Base-by-base conservation (phyloP, 176 grass and related monocot genomes). In the Oryza officinalis region DNA sequence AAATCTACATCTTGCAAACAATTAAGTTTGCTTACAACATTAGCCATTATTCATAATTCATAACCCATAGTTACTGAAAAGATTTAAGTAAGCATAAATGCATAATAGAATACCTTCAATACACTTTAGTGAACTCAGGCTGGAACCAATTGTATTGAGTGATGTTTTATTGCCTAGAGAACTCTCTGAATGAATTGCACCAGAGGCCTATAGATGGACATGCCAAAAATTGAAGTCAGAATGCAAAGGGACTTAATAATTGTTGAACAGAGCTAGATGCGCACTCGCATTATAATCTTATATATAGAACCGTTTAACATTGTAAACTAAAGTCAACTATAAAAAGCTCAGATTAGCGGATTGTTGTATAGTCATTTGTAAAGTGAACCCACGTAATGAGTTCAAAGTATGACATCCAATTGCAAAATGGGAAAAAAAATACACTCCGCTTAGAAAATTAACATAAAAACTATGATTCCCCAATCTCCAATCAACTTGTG, bases 21-120 rank as follows among this genome's bases (percentile, higher is more conserved):
- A 46, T 31, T 8, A 85, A 27, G 13, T 65, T 57, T 71, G 2
- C 4, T 17, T 63, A 31, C 47, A n/a, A 41, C 3, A 68, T 73
- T 43, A 67, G 28, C 6, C 5, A 76, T 75, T 65, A 41, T 5
- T 66, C 52, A 13, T 61, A 79, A 59, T 5, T 59, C 54, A 15
- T 22, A 1, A 43, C 3, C 64, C 2, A 25, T 54, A 52, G 64
- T 8, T 37, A 67, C 3, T 18, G 27, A 20, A 0, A 82, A 90
- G 9, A 72, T 9, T 0, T 73, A 82, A 46, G 7, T 27, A 57
- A 5, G 26, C 10, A 65, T 10, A 77, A 45, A 45, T 5, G 26
- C 10, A 65, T 20, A 77, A 44, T n/a, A 1, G 4, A 83, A 18
- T 86, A 90, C 88, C 88, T 83, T 33, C 30, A 28, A 5, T 79